Base-by-base conservation (phyloP, 805 yeast genomes). In the Kodamaea kakaduensis region DNA sequence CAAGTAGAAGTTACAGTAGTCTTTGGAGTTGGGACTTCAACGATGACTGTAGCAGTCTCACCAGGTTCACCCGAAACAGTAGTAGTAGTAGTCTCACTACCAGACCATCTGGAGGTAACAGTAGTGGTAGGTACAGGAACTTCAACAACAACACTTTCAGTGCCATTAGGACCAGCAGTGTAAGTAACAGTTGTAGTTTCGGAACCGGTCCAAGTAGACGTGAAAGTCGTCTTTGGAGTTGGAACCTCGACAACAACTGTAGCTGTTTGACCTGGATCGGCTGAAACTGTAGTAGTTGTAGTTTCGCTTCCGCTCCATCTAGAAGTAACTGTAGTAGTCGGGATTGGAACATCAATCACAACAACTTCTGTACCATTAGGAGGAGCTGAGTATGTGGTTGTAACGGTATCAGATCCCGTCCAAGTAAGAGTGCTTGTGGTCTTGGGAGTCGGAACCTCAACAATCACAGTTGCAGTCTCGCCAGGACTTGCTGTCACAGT, bases 391-490 rank as follows among this genome's bases (percentile, higher is more conserved):
- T 24, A 17, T 2, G 47, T 46, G 30, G 42, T 33, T 10, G 48
- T 45, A 9, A 42, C 21, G 3, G 47, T 37, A 12, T 17, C 22
- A 3, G 29, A 3, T 12, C 36, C 38, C 9, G 42, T 22, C 46
- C 33, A 30, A 6, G 44, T 34, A 7, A 38, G 22, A n/a, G 48
- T 43, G n/a, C 31, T 15, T 1, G 45, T 38, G 2, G 35, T 36
- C 6, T 37, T 23, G 18, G 41, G 37, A 17, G 32, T 34, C 5
- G 57, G 58, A 15, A 47, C 50, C 19, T 41, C 43, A 19, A 54
- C 56, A 14, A 41, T 46, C 20, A 51, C 52, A 3, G 57, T 52
- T 32, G 35, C 46, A 8, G 58, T 55, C 12, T 37, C 43, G 5
- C 38, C 38, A 9, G 43, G 22, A 24, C 28, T 21, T 8, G 36